Conservation (phyloP, 805 yeast species). For the Starmerella davenportii region DNA sequence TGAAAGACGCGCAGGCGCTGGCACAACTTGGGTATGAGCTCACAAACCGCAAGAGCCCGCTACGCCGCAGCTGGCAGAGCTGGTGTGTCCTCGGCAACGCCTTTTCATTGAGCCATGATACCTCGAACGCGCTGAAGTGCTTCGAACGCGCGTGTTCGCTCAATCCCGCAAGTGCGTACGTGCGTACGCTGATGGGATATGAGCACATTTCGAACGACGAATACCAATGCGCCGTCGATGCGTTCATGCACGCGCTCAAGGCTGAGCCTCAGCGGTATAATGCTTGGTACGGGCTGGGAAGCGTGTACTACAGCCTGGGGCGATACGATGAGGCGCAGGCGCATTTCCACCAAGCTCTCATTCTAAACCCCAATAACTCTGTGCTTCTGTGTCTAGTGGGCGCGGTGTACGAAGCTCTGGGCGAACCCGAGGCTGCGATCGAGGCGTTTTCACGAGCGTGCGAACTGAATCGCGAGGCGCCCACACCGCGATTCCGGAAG, state of each 20-base stretch:
- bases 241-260: constrained; percentile 61
- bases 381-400: constrained; percentile 86
- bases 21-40: constrained; percentile 73
- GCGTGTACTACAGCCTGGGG: constrained; percentile 77
- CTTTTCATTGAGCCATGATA: constrained; percentile 64
- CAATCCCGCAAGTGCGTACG: constrained; percentile 60
- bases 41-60: constrained; percentile 30
- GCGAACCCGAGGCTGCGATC: constrained; percentile 52
- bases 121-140: constrained; percentile 77
- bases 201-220: constrained; percentile 79
- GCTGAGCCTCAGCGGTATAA: constrained; percentile 74
- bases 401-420: constrained; percentile 68
- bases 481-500: constrained; percentile 72
- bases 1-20: constrained; percentile 60
- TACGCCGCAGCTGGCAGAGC: constrained; percentile 54
- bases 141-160: constrained; percentile 60
- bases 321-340: constrained; percentile 67
- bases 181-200: constrained; percentile 85
- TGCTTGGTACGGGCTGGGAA: constrained; percentile 90
- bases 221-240: constrained; percentile 69
- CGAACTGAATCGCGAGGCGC: constrained; percentile 65
- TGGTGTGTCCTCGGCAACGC: constrained; percentile 89
- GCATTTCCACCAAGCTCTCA: constrained; percentile 72
- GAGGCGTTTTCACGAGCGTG: constrained; percentile 70
- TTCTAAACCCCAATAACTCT: constrained; percentile 78